A percentile compares a stretch with the other conserved stretches of the same genome.
These are phyloP conservation scores for Hypomyces rosellus DNA, from an alignment of 2,329 filamentous ascomycete species.

Conservation along the genomic window DNA sequence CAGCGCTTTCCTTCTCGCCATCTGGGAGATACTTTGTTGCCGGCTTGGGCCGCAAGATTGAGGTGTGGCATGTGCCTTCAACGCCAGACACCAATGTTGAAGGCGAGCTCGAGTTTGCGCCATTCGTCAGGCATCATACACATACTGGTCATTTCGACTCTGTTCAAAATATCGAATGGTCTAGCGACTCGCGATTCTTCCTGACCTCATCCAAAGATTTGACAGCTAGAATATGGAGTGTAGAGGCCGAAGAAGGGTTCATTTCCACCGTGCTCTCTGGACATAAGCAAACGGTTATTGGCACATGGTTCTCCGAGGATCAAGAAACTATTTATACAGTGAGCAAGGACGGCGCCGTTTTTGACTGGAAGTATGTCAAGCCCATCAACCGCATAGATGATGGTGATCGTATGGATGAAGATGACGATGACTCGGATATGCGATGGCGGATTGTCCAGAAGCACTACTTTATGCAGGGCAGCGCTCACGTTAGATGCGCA, in stretches of 20 bases:
- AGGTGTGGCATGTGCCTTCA: conserved; percentile 94
- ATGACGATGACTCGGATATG: conserved; percentile 57
- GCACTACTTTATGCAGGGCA: conserved; percentile 91
- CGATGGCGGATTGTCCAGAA: conserved; percentile 88
- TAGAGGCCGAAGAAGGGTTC: conserved; percentile 81
- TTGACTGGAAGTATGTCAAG: conserved; percentile 81
- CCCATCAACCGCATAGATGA: conserved; percentile 49
- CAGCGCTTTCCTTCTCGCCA: conserved; percentile 82
- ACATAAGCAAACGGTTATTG: conserved; percentile 82
- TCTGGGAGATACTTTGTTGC: conserved; percentile 88
- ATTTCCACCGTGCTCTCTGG: conserved; percentile 83
- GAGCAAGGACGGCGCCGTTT: conserved; percentile 94
- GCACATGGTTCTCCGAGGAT: conserved; percentile 94
- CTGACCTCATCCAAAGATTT: conserved; percentile 87
- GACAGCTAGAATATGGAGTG: conserved; percentile 90
- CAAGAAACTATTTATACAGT: conserved; percentile 96
- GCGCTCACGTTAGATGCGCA: conserved; percentile 82
- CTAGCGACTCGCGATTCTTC: conserved; percentile 91
- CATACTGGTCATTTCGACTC: conserved; percentile 86
- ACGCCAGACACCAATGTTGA: conserved; percentile 73
- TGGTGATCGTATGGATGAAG: conserved; percentile 54
- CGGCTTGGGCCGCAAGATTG: conserved; percentile 76
- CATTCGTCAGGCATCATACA: conserved; percentile 81
- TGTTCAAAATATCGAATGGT: conserved; percentile 87
- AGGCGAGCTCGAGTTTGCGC: conserved; percentile 88